Base-by-base conservation (phyloP, 208 protist genomes). In the Leptomonas seymouri region DNA sequence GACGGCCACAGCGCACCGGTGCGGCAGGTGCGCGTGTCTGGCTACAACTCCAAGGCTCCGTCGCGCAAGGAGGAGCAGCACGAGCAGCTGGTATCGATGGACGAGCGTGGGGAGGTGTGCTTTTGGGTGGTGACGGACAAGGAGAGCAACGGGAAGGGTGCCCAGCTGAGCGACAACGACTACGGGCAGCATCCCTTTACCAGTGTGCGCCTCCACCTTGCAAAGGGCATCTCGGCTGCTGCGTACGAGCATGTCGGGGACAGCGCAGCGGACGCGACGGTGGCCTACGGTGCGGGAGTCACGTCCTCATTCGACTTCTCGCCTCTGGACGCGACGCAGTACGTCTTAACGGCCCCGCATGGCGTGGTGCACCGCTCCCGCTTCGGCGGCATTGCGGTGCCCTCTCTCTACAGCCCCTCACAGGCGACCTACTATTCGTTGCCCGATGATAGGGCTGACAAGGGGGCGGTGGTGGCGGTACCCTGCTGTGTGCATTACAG, bases 11-110 rank as follows among this genome's bases (percentile, higher is more conserved):
- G 16, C 2, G 57, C 84, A 23, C 63, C 87, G 25, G 80, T 93
- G 57, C 69, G 76, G 41, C 71, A 84, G 39, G 67, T 92, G 30
- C 59, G 70, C 42, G 81, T 93, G 12, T 76, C 77, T 8, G 90
- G 90, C 44, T 93, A 93, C 77, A 93, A 92, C 76, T 57, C 73
- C 23, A 45, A 65, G 12, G 57, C 49, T 15, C 39, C 79, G n/a
- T 76, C 73, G 39, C 62, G 71, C 14, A 79, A 87, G 53, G 69
- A 81, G 46, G 86, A 87, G 53, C 78, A 87, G 53, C 78, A 74
- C 70, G 90, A 95, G 70, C 90, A 93, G 67, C 65, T 95, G 0
- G 77, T 80, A 21, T 93, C 90, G 6, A 74, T 95, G 59, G 90
- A 95, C 60, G 71, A 68, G 28, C 54, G 27, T 16, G 86, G 86